phyloP scores from a whole-genome alignment of 371 early-diverging fungal species.

The Lichtheimia ramosa region DNA sequence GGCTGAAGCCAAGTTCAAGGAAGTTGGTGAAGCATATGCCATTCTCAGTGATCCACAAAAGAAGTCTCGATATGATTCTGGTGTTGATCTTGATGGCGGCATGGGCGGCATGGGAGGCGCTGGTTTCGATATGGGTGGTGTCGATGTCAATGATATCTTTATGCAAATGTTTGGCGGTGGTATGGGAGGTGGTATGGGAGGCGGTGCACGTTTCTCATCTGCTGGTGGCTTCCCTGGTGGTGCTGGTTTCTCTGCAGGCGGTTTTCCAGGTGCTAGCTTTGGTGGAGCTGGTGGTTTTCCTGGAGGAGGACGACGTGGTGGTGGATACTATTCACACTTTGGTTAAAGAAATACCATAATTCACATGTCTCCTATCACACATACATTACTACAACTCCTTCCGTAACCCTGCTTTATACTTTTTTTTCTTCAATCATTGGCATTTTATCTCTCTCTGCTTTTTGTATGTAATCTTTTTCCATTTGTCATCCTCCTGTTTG shows the following conservation, averaged over 20 bases:
- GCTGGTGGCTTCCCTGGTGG: constrained; percentile 27
- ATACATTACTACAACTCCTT: background rate
- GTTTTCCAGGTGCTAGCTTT: constrained; percentile 31
- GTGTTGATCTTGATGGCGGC: constrained; percentile 77
- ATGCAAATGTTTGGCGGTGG: constrained; percentile 63
- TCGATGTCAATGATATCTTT: constrained; percentile 66
- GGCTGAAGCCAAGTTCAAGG: constrained; percentile 83
- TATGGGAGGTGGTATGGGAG: constrained; percentile 37
- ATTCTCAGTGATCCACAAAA: constrained; percentile 82
- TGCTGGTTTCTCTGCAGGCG: constrained; percentile 26
- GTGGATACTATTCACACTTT: constrained; percentile 51
- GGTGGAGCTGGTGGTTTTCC: constrained; percentile 25
- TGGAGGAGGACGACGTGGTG: constrained; percentile 25
- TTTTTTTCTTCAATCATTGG: constrained; percentile 1
- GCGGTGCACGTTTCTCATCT: constrained; percentile 17
- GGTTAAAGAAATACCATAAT: constrained; percentile 28
- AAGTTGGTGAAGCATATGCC: constrained; percentile 77
- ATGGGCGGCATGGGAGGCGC: constrained; percentile 43
- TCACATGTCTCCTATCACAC: background rate
- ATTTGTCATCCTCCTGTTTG: too few species aligned
- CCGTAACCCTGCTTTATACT: background rate
- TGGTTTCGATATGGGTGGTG: constrained; percentile 53
- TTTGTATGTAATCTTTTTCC: too few species aligned
- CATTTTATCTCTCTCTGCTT: background rate
- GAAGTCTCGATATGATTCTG: constrained; percentile 77